phyloP scores from a whole-genome alignment of 768 basidiomycete genomes.

The Pleurotus tuber-regium region DNA sequence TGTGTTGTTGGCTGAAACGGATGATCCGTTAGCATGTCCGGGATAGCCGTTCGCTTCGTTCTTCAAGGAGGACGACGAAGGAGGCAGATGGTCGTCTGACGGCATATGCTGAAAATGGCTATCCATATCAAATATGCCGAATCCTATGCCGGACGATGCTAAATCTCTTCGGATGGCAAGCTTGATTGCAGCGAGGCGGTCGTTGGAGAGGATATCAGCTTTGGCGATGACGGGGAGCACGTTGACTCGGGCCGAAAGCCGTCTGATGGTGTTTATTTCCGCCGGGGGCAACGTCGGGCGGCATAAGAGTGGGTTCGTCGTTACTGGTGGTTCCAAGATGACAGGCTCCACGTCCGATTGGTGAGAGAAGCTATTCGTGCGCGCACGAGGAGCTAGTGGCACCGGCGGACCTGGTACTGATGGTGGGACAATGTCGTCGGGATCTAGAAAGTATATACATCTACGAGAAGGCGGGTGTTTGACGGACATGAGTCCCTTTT shows the following conservation, averaged over 20 bases:
- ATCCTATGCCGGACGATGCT: conserved; percentile 82
- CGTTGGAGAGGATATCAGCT: conserved; percentile 79
- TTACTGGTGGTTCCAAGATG: conserved; percentile 77
- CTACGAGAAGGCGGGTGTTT: conserved; percentile 38
- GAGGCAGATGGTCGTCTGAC: conserved; percentile 30
- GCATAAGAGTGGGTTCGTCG: conserved; percentile 66
- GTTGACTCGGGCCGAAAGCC: conserved; percentile 79
- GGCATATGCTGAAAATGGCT: conserved; percentile 39
- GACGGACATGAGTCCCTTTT: conserved; percentile 10
- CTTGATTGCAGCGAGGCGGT: conserved; percentile 77
- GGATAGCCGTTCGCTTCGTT: conserved; percentile 54
- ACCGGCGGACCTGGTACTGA: conserved; percentile 63
- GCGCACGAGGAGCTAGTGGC: conserved; percentile 65
- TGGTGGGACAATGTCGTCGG: conserved; percentile 74
- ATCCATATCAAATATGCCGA: conserved; percentile 86
- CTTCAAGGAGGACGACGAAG: conserved; percentile 43
- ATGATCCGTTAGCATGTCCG: conserved; percentile 47
- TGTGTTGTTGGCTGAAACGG: conserved; percentile 47
- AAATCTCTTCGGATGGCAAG: conserved; percentile 77
- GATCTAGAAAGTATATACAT: conserved; percentile 87
- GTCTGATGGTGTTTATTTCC: conserved; percentile 78
- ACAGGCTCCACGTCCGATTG: conserved; percentile 65
- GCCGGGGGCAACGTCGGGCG: conserved; percentile 64
- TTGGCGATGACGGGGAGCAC: conserved; percentile 84
- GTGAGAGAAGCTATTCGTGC: conserved; percentile 69